Conservation (phyloP, 164 flowering plant genomes). For the Houttuynia cordata region DNA sequence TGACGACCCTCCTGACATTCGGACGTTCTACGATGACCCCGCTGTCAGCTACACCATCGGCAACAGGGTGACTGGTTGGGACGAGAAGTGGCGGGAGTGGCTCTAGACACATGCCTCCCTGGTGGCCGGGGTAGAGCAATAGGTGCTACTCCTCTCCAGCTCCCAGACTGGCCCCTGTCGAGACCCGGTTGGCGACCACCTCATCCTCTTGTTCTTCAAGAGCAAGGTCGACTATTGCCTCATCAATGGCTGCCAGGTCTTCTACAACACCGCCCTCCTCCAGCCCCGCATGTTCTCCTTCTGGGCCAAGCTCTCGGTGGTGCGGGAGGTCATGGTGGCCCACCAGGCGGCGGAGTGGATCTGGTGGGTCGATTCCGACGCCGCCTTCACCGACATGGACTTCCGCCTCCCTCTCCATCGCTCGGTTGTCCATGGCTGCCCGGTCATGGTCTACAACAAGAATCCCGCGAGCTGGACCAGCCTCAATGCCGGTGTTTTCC, state of each 20-base stretch:
- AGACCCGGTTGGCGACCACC: slow-evolving; percentile 37
- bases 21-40: slow-evolving; percentile 38
- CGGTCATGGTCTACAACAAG: no score
- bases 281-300: slow-evolving; percentile 60
- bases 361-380: no score
- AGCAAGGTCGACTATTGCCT: slow-evolving; percentile 45
- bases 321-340: slow-evolving; percentile 82
- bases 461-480: no score
- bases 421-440: no score
- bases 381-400: no score
- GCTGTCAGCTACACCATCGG: slow-evolving; percentile 23
- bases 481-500: no score
- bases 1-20: not conserved
- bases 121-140: slow-evolving; percentile 7
- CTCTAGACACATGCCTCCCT: slow-evolving; percentile 21
- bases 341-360: no score
- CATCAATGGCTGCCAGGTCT: slow-evolving; percentile 34
- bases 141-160: slow-evolving; percentile 20
- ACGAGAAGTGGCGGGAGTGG: no score
- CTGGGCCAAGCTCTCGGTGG: slow-evolving; percentile 81
- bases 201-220: slow-evolving; percentile 37
- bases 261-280: slow-evolving; percentile 34
- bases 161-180: slow-evolving; percentile 27
- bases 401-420: no score
- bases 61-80: slow-evolving; percentile 10